Evolutionary conservation across 306 rosid species (phyloP), one percentile per base, ranked within the genome.

Genomic region (Quercus suber): DNA sequence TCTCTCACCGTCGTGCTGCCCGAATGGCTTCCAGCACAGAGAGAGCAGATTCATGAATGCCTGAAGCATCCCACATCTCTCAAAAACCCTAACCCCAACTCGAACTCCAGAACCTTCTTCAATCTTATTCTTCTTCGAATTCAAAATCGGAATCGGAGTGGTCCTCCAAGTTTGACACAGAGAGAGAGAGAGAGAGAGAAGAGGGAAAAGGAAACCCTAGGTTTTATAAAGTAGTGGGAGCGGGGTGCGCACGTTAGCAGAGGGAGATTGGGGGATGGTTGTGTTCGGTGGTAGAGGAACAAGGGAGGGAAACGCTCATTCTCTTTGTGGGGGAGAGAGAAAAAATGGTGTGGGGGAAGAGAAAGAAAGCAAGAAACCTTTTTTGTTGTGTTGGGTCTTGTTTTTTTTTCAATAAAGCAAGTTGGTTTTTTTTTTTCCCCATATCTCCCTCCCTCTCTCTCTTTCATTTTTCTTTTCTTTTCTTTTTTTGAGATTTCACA

Each of bases 51-150:
- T 93, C 98, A 91, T 93, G 75, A 90, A 92, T 90, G 91, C 91
- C 86, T 75, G 86, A 78, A 88, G 94, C 93, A 93, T 93, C 83
- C 98, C 92, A 93, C 98, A 91, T 93, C 89, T 86, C 98, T 91
- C 93, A 84, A 88, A 84, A 89, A 80, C 87, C 90, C 91, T 57
- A 84, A 83, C 89, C 91, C 90, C n/a, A 84, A 77, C 59, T 71
- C 82, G 45, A 84, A 23, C 80, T 57, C 79, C 59, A 73, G 73
- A 88, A 67, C 84, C 43, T 12, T 70, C 82, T 73, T 79, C 80
- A 14, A 14, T 19, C 71, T 58, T 51, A 14, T 20, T 11, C 31
- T 21, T 73, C 28, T 51, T 33, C 52, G 9, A 55, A 67, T 27
- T 49, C 17, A 13, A 0, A 67, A 19, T 64, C 7, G 65, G 8